Evolutionary conservation across 2,329 filamentous ascomycete genomes (phyloP).

Genomic region (Fusarium anguioides): DNA sequence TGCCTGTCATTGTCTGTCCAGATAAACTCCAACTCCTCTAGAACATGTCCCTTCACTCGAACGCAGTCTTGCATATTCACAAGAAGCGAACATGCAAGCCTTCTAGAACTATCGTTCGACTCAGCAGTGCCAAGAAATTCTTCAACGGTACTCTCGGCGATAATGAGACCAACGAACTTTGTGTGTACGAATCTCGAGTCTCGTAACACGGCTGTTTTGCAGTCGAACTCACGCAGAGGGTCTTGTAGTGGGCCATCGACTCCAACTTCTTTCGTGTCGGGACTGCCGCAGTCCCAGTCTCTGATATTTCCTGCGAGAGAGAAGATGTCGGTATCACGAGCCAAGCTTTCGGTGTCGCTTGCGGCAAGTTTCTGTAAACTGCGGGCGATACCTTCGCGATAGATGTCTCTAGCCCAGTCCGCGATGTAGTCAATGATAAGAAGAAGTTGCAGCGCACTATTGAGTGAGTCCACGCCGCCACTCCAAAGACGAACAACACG

Average conservation of each 20-base stretch:
- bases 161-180: background rate
- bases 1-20: background rate
- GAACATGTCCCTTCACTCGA: background rate
- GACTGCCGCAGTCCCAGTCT: background rate
- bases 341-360: background rate
- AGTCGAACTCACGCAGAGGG: background rate
- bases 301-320: background rate
- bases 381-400: background rate
- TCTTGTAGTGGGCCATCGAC: background rate
- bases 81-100: background rate
- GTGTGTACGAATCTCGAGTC: background rate
- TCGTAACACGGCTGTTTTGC: background rate
- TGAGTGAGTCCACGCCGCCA: accelerated
- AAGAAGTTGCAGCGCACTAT: background rate
- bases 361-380: background rate
- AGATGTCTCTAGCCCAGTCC: background rate
- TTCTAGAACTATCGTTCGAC: background rate
- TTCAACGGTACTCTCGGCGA: background rate
- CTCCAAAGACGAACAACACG: background rate
- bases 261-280: background rate
- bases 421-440: background rate
- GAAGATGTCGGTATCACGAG: background rate
- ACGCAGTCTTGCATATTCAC: background rate
- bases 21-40: background rate
- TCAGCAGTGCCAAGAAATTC: background rate